A percentile compares a stretch with the other conserved stretches of the same genome.
Conservation (phyloP, 768 basidiomycete genomes). For the Tricholoma saponaceum region DNA sequence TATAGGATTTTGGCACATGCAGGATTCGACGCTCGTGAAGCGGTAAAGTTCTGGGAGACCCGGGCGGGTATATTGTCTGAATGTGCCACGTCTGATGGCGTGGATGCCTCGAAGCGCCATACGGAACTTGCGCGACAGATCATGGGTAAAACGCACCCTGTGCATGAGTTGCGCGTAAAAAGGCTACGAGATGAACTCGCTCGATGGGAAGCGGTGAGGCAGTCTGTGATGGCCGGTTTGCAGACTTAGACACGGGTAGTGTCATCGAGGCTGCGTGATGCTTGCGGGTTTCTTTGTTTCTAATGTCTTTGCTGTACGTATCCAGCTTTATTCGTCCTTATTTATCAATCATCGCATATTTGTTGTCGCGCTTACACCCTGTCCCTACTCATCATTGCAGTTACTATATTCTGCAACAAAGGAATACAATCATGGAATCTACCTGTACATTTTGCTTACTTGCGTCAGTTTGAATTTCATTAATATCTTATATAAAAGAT, state of each 20-base stretch:
- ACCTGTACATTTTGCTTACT: neutral
- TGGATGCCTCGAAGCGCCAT: constrained; percentile 15
- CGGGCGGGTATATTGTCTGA: constrained; percentile 42
- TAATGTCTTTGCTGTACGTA: no score
- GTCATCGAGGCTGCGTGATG: neutral
- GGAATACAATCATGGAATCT: neutral
- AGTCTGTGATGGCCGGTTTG: constrained; percentile 17
- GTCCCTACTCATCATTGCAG: no score
- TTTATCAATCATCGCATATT: neutral
- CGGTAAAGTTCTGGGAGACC: constrained; percentile 81
- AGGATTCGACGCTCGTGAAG: constrained; percentile 82
- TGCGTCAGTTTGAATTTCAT: neutral
- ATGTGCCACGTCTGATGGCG: constrained; percentile 31
- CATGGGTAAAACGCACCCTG: constrained; percentile 62
- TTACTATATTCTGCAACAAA: no score
- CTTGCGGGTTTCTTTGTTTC: neutral
- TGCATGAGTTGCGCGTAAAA: constrained; percentile 58
- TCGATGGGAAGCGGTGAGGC: constrained; percentile 62
- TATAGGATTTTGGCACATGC: constrained; percentile 85
- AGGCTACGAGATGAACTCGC: constrained; percentile 62
- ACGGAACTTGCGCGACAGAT: constrained; percentile 37
- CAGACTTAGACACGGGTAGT: neutral
- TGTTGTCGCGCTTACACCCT: neutral
- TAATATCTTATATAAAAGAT: neutral
- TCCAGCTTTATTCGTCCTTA: neutral